phyloP scores from a whole-genome alignment of 345 rosid species.

The Eucalyptus paniculata region DNA sequence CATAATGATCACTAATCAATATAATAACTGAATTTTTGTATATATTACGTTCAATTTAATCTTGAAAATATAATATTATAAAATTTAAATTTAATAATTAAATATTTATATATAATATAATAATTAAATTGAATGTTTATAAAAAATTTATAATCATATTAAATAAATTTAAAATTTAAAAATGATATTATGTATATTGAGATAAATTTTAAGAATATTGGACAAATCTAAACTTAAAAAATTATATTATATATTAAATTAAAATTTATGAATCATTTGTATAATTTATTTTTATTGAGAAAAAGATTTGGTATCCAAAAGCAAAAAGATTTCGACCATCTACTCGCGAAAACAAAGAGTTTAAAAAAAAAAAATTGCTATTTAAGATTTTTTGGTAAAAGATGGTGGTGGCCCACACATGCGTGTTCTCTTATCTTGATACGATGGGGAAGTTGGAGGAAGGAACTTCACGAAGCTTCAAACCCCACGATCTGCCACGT shows the following conservation, averaged over 20 bases:
- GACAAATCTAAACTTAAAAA: no score
- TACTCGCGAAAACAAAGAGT: neutral
- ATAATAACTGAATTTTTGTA: accelerated
- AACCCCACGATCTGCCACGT: neutral
- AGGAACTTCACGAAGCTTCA: neutral
- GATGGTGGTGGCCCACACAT: neutral
- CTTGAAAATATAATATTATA: no score
- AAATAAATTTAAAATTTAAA: no score
- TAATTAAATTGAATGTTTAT: no score
- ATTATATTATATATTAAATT: no score
- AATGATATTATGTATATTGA: accelerated
- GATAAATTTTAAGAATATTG: no score
- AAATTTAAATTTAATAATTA: no score
- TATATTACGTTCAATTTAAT: accelerated
- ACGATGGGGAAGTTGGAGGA: neutral
- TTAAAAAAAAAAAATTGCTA: neutral
- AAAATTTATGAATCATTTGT: no score
- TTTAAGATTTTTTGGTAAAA: neutral
- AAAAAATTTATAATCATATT: accelerated
- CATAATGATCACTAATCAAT: neutral
- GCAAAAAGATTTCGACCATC: neutral
- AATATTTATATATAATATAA: accelerated
- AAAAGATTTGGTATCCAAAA: neutral
- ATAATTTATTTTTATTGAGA: neutral
- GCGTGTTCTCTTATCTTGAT: neutral